phyloP scores from a whole-genome alignment of 805 yeast species.

The Barnettozyma sucrosica region DNA sequence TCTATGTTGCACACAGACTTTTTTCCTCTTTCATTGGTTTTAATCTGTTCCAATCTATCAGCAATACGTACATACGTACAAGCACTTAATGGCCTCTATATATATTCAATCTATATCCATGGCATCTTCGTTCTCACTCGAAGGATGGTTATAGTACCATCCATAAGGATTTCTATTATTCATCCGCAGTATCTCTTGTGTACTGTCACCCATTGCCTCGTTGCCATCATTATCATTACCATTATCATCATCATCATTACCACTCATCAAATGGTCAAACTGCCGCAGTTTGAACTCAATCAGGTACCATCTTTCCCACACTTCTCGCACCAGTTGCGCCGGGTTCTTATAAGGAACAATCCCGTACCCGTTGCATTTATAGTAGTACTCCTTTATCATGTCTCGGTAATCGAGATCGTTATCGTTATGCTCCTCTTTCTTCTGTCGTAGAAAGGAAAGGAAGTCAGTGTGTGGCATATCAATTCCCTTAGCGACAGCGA shows the following conservation, averaged over 20 bases:
- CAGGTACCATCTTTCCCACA: slow-evolving; percentile 29
- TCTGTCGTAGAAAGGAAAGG: background rate
- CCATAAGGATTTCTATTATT: background rate
- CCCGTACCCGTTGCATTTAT: slow-evolving; percentile 4
- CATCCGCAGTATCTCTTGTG: background rate
- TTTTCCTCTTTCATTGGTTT: too few relatives aligned
- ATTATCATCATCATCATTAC: slow-evolving; percentile 2
- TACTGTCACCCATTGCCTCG: background rate
- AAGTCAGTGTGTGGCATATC: background rate
- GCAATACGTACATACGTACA: too few relatives aligned
- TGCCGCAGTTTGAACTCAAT: slow-evolving; percentile 12
- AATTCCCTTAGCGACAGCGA: background rate
- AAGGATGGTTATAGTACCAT: background rate
- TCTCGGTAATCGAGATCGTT: slow-evolving; percentile 1
- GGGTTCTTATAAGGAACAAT: slow-evolving; percentile 2
- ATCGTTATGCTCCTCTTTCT: background rate
- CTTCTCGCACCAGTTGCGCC: background rate
- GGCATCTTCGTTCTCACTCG: background rate
- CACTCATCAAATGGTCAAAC: slow-evolving; percentile 12
- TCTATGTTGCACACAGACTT: too few relatives aligned
- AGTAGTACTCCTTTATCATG: slow-evolving; percentile 5
- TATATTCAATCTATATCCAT: slow-evolving; percentile 18
- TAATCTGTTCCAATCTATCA: too few relatives aligned
- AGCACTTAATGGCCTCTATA: too few relatives aligned
- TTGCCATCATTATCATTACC: background rate